These are phyloP conservation scores for Penicillium manginii DNA, from an alignment of 495 filamentous ascomycete species.

Conservation along the genomic window DNA sequence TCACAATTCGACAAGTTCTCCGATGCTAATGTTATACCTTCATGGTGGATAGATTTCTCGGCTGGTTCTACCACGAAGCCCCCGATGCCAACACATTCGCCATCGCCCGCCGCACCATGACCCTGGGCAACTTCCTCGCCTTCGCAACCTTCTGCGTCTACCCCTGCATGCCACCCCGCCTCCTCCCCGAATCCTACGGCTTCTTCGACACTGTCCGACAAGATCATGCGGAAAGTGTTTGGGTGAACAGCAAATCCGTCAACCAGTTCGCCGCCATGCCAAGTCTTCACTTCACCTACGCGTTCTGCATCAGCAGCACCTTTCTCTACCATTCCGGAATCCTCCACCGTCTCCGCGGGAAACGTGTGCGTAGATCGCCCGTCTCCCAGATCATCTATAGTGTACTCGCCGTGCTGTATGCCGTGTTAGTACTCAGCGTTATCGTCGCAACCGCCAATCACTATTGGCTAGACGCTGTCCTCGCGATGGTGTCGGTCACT, in stretches of 20 bases:
- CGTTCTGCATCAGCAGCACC: slow-evolving; percentile 62
- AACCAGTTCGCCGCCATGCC: slow-evolving; percentile 62
- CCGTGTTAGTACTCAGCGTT: slow-evolving; percentile 59
- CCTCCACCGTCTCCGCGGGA: slow-evolving; percentile 48
- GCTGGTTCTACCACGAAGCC: slow-evolving; percentile 68
- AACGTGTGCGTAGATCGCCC: slow-evolving; percentile 35
- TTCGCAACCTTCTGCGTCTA: slow-evolving; percentile 65
- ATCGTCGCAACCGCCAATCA: slow-evolving; percentile 71
- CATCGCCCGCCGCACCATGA: slow-evolving; percentile 62
- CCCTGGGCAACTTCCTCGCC: slow-evolving; percentile 63
- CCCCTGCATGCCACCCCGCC: slow-evolving; percentile 67
- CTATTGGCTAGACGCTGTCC: slow-evolving; percentile 63
- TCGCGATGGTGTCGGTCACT: slow-evolving; percentile 55
- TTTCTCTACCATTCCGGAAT: slow-evolving; percentile 62
- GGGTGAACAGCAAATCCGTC: slow-evolving; percentile 61
- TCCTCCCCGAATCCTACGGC: slow-evolving; percentile 61
- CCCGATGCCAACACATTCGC: slow-evolving; percentile 59
- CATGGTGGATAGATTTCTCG: slow-evolving; percentile 53
- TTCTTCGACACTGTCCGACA: slow-evolving; percentile 68
- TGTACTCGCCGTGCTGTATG: slow-evolving; percentile 57
- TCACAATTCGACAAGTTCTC: no score
- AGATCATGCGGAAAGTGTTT: slow-evolving; percentile 62
- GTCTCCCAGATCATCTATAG: slow-evolving; percentile 48
- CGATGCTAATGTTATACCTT: no score
- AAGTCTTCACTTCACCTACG: slow-evolving; percentile 62